These are phyloP conservation scores for Kodamaea ohmeri DNA, from an alignment of 1,139 yeast species.

Conservation along the genomic window DNA sequence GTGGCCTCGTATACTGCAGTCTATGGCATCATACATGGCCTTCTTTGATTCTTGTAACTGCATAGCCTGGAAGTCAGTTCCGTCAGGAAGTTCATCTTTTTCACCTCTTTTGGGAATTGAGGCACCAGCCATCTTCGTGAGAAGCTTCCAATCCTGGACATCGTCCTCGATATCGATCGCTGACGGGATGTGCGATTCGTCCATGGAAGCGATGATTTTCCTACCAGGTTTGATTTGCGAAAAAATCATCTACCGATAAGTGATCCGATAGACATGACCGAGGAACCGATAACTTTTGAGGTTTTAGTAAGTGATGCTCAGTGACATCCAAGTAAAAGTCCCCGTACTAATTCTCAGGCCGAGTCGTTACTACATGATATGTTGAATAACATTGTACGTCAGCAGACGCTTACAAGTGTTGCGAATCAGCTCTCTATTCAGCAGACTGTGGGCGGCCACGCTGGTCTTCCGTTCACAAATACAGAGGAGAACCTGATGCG, in stretches of 20 bases:
- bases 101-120: slow-evolving; percentile 55
- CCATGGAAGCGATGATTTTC: too few species aligned
- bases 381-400: slow-evolving; percentile 34
- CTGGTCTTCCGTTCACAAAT: slow-evolving; percentile 11
- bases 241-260: not conserved
- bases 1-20: slow-evolving; percentile 53
- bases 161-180: slow-evolving; percentile 48
- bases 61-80: slow-evolving; percentile 56
- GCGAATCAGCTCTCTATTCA: slow-evolving; percentile 26
- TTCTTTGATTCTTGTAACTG: slow-evolving; percentile 55
- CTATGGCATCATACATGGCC: slow-evolving; percentile 72
- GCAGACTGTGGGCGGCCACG: slow-evolving; percentile 16
- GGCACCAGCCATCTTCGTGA: slow-evolving; percentile 20
- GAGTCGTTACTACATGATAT: slow-evolving; percentile 31
- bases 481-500: slow-evolving; percentile 19
- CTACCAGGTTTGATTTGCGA: too few species aligned
- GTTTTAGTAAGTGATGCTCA: slow-evolving; percentile 16
- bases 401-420: slow-evolving; percentile 30
- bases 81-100: slow-evolving; percentile 86
- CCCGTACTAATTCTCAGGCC: slow-evolving; percentile 19
- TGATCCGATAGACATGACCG: slow-evolving; percentile 14
- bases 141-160: slow-evolving; percentile 65
- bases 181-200: slow-evolving; percentile 4
- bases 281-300: slow-evolving; percentile 18
- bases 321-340: too few species aligned